Evolutionary conservation across 2,329 filamentous ascomycete species (phyloP), one percentile per base, ranked within the genome.

Genomic region (Tolypocladium amazonense): DNA sequence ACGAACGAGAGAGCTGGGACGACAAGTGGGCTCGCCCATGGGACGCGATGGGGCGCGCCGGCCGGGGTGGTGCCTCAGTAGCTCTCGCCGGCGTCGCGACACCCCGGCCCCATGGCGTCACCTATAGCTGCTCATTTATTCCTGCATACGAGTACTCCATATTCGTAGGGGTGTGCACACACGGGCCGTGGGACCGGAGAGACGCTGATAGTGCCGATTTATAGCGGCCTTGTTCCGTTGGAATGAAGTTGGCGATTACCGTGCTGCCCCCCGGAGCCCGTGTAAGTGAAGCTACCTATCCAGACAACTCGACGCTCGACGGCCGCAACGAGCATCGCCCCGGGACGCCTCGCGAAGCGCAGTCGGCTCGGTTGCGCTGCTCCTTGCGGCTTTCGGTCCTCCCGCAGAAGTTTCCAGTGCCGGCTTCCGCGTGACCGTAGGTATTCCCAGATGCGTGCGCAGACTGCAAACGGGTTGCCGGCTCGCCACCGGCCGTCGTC

Each of bases 41-140:
- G 47, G 47, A 30, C n/a, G 15, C 23, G 25, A 30, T 33, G 47
- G 25, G 20, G 45, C 45, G 25, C 25, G 25, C 25, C 45, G 45
- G 43, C 43, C n/a, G n/a, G 43, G 45, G 6, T 18, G 45, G 45
- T 50, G 45, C 23, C 45, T 30, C 45, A 33, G 47, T 30, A 20
- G 25, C 23, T 27, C 45, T 27, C 39, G 18, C 20, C 6, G 43
- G 43, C 23, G 43, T 60, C 57, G 59, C 59, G 60, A 55, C 59
- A 61, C 64, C 64, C 62, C 62, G 62, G 63, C 56, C 47, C 38
- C 58, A 68, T 67, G 62, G 65, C 66, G 65, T 65, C 66, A 62
- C 64, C 62, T 4, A 47, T 47, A 14, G 43, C 43, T 14, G 25
- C 45, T 50, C 23, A 50, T 50, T 30, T 50, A 50, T 23, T 11